Base-by-base conservation (phyloP, 768 basidiomycete genomes). In the Xerocomellus chrysenteron region DNA sequence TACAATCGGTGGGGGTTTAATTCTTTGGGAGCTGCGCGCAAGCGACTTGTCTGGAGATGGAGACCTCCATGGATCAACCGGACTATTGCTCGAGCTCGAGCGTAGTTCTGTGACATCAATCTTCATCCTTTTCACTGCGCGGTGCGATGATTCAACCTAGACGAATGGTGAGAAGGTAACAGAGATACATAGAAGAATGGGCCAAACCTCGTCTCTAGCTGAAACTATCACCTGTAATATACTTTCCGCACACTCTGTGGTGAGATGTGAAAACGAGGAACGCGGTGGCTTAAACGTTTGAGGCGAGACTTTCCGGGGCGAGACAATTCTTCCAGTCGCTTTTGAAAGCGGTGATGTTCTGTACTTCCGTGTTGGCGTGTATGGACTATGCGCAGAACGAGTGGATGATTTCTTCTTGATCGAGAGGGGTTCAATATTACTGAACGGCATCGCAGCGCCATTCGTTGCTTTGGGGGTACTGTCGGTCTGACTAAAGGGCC, bases 321-420 rank as follows among this genome's bases (percentile, higher is more conserved):
- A 81, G 45, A 76, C 68, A 9, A 81, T 67, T 55, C 67, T 72
- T 56, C 78, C 72, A 33, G 77, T 66, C 39, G 71, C 68, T 55
- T 79, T 79, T 42, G 76, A 79, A 41, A 85, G 69, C 2, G 86
- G 85, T 45, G 82, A 86, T 62, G 71, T 77, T 36, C 81, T 83
- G 52, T 65, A 64, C 70, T 64, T 75, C 56, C 66, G 67, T 13
- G 59, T 65, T 55, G 71, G 75, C 39, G 76, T 77, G 39, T 75
- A 63, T 28, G 72, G 55, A 46, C 70, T 73, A 7, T 77, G 73
- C 24, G 74, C 69, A 45, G 72, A 75, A 36, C 84, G 82, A 28
- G 84, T 76, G 8, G 89, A 89, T 6, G 81, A 76, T 70, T 90
- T 92, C 77, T 94, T 92, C 78, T 87, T 91, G 70, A 94, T 93